A percentile compares a stretch with the other conserved stretches of the same genome.
These are phyloP conservation scores for Thuidium tamariscinum DNA, from an alignment of 225 moss, liverwort and hornwort species.

Conservation along the genomic window DNA sequence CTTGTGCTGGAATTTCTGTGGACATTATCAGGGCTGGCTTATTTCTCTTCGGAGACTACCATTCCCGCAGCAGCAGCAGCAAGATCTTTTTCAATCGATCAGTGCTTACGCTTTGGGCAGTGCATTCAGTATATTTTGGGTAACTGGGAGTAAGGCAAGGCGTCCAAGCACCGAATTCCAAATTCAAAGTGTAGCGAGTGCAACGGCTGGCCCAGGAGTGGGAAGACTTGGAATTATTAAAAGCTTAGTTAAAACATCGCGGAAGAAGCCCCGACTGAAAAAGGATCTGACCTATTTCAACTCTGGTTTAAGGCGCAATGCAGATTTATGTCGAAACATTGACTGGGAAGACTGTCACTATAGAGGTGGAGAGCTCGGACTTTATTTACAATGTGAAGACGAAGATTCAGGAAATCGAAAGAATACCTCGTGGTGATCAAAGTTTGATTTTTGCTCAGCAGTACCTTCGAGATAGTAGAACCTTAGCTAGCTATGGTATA, in stretches of 20 bases:
- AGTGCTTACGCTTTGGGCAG: background rate
- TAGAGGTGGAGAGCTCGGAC: background rate
- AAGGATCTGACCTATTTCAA: background rate
- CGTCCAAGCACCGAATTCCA: background rate
- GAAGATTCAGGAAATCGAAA: too few species aligned
- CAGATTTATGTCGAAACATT: background rate
- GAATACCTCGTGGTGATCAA: fast-evolving
- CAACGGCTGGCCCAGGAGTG: background rate
- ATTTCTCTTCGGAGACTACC: background rate
- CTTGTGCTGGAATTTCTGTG: too few species aligned
- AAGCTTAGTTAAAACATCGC: background rate
- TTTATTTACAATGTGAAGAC: background rate
- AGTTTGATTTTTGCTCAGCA: fast-evolving
- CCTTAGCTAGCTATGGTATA: background rate
- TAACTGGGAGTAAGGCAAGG: background rate
- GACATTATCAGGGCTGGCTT: background rate
- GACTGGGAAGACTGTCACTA: fast-evolving
- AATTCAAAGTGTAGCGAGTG: too few species aligned
- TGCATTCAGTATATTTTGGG: too few species aligned
- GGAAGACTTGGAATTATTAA: background rate
- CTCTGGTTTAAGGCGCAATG: background rate
- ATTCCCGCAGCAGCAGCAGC: background rate
- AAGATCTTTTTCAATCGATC: background rate
- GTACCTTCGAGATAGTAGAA: background rate
- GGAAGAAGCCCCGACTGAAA: background rate